A percentile compares a stretch with the other conserved stretches of the same genome.
These are phyloP conservation scores for Pseudotsuga menziesii DNA, from an alignment of 75 land plant genomes.

Conservation along the genomic window DNA sequence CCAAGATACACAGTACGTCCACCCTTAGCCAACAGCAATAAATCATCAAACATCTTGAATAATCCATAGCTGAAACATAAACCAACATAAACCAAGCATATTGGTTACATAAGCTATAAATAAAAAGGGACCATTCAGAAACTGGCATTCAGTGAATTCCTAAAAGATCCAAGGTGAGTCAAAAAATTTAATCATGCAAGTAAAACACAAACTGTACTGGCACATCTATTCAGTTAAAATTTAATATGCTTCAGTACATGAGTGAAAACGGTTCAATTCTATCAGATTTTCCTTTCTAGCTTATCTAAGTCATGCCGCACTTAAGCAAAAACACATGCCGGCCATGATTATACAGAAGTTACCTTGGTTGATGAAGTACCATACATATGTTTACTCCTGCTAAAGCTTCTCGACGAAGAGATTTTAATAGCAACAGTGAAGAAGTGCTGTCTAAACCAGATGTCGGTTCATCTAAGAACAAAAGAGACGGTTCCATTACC, in stretches of 20 bases:
- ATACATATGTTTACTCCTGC: constrained; percentile 87
- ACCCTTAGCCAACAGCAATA: constrained; percentile 94
- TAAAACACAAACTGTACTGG: neutral
- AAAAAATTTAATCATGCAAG: neutral
- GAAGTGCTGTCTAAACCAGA: constrained; percentile 97
- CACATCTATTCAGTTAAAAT: neutral
- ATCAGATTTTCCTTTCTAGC: neutral
- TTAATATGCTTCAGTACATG: neutral
- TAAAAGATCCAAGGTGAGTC: neutral
- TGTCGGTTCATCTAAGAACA: constrained; percentile 97
- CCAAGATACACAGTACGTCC: constrained; percentile 87
- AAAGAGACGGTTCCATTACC: constrained; percentile 96
- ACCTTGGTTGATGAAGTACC: constrained; percentile 99
- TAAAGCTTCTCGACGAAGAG: constrained; percentile 88
- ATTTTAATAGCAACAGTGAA: constrained; percentile 82
- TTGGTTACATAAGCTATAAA: neutral
- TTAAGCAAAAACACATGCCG: neutral
- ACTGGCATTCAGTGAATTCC: neutral
- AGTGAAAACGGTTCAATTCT: neutral
- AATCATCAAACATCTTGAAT: constrained; percentile 92
- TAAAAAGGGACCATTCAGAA: neutral
- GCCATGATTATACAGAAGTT: neutral
- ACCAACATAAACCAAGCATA: neutral
- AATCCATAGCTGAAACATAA: constrained; percentile 79
- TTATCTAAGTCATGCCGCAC: neutral